Conservation (phyloP, 352 stramenopile species). For the Saprolegnia parasitica region DNA sequence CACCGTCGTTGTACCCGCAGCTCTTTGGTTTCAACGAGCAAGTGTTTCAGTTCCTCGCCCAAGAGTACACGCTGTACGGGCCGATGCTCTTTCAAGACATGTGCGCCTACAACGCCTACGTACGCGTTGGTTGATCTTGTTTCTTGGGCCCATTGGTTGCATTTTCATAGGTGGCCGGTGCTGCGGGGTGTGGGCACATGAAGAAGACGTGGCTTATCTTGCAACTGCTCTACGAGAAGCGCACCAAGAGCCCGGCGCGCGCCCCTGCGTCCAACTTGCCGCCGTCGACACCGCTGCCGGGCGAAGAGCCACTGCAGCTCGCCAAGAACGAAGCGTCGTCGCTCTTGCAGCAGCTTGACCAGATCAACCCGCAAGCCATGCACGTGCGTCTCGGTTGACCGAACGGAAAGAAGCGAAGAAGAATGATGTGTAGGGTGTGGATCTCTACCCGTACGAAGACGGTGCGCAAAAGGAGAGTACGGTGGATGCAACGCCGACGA, state of each 20-base stretch:
- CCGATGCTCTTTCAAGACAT: conserved; percentile 56
- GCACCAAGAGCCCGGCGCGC: conserved; percentile 5
- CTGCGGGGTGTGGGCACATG: conserved; percentile 64
- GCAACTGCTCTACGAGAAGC: conserved; percentile 54
- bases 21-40: conserved; percentile 84
- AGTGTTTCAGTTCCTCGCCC: conserved; percentile 75
- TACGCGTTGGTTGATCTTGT: not conserved
- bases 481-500: not conserved
- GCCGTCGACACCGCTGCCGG: conserved; percentile 23
- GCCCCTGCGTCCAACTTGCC: conserved; percentile 4
- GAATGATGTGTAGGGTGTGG: conserved; percentile 55
- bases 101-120: conserved; percentile 69
- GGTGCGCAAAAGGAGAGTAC: conserved; percentile 32
- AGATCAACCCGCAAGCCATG: conserved; percentile 84
- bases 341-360: conserved; percentile 77
- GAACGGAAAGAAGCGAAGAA: too few relatives aligned
- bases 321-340: conserved; percentile 61
- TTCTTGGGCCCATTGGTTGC: not conserved
- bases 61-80: conserved; percentile 45
- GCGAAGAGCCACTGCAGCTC: conserved; percentile 28
- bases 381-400: too few relatives aligned
- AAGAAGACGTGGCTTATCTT: conserved; percentile 86
- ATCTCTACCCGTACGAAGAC: conserved; percentile 75
- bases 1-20: conserved; percentile 2
- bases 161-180: conserved; percentile 50